Base-by-base conservation (phyloP, 345 rosid genomes). In the Excoecaria agallocha region DNA sequence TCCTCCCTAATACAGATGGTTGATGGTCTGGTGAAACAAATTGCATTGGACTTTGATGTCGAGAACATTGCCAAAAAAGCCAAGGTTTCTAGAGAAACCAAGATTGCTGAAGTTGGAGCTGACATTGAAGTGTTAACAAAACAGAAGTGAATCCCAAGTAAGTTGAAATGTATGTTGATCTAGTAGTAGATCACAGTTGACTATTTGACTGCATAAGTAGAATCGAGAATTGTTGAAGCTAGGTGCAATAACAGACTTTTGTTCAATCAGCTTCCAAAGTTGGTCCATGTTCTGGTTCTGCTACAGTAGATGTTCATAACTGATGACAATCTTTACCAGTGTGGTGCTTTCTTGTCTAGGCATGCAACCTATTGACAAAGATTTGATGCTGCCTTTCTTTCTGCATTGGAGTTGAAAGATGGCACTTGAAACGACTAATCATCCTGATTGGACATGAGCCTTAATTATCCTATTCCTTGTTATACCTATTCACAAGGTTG, bases 41-140 rank as follows among this genome's bases (percentile, higher is more conserved):
- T 86, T 77, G 99, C 98, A 0, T 39, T 93, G 83, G 98, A 91
- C 77, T 96, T 91, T 25, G 99, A 91, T 58, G 91, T 96, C 37
- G 89, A 61, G 82, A 87, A 69, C 76, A 85, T 91, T 55, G 96
- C 95, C 8, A 87, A 83, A 80, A 66, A 67, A 55, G 97, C 97
- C 1, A 96, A 87, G 78, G 78, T 85, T 35, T 95, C 94, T 8
- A 90, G 86, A 75, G 99, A 91, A 74, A 57, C 83, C 35, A 91
- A 88, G 85, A 86, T 95, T 71, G 87, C 91, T 39, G 96, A 93
- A 83, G 80, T 89, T 56, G 99, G 94, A 56, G 87, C 87, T 12
- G 98, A 95, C 74, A 93, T 95, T 57, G 91, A 89, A 72, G 74
- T 79, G 64, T 65, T 93, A 71, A 76, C 86, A 65, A 83, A 77